Percentiles rank a stretch among this genome's conserved stretches.
Conservation (phyloP, 163 green algal genomes). For the Trebouxiophyceae sp. region DNA sequence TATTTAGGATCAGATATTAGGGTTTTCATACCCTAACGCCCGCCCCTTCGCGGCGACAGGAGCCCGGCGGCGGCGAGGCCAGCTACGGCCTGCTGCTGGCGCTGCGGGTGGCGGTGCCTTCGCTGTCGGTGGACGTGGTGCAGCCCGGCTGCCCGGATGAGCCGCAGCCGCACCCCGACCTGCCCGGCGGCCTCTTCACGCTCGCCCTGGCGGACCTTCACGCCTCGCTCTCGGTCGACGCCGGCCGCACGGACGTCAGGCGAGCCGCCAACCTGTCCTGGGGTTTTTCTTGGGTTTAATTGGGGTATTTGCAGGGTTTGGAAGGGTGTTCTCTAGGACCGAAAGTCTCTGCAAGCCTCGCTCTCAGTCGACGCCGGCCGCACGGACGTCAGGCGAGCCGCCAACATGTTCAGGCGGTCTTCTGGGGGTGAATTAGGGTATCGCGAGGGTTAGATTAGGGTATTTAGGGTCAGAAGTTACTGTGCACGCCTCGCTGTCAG, state of each 20-base stretch:
- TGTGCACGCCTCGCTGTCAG: constrained; percentile 5
- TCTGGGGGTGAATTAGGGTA: no score
- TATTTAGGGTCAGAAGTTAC: no score
- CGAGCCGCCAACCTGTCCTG: no score
- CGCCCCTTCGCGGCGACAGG: no score
- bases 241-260: constrained; percentile 10
- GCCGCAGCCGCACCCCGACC: background rate
- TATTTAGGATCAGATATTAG: no score
- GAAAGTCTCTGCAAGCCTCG: constrained; percentile 7
- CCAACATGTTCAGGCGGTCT: no score
- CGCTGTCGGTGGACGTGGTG: constrained; percentile 3
- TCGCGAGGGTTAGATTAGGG: no score
- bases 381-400: constrained; percentile 14
- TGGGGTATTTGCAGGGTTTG: no score
- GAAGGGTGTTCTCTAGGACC: no score
- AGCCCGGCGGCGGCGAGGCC: background rate
- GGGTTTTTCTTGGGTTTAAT: no score
- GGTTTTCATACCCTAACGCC: no score
- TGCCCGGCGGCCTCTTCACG: constrained; percentile 5
- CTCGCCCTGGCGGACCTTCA: constrained; percentile 7
- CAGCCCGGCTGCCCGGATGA: constrained; percentile 12
- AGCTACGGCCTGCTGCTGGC: constrained; percentile 16
- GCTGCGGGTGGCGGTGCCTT: constrained; percentile 5
- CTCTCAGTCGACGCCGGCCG: constrained; percentile 5
- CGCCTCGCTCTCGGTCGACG: constrained; percentile 7